phyloP scores from a whole-genome alignment of 805 yeast genomes.

The Candida wancherniae region DNA sequence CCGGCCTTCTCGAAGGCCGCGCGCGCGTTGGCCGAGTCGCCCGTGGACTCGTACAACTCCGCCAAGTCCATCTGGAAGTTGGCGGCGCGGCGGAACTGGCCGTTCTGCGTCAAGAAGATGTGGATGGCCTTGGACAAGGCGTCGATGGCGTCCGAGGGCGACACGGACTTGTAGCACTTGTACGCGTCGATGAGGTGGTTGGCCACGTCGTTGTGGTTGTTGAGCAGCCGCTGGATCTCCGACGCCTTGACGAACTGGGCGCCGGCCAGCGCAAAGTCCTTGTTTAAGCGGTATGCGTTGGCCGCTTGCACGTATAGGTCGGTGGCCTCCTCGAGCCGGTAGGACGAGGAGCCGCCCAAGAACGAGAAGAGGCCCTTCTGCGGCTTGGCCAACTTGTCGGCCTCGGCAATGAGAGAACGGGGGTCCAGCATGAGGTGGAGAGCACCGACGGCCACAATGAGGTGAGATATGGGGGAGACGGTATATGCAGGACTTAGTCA shows the following conservation, averaged over 20 bases:
- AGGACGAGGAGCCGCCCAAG: conserved; percentile 57
- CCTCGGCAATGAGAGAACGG: conserved; percentile 39
- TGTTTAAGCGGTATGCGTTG: conserved; percentile 74
- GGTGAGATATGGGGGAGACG: too few species aligned
- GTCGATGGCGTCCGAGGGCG: conserved; percentile 72
- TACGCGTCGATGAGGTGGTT: conserved; percentile 66
- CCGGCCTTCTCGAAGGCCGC: conserved; percentile 79
- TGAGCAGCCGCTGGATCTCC: conserved; percentile 66
- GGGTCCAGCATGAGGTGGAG: conserved; percentile 30
- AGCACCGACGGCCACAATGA: too few species aligned
- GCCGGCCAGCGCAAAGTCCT: conserved; percentile 74
- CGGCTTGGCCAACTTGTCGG: conserved; percentile 46
- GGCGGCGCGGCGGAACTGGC: conserved; percentile 96
- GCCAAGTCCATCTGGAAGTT: conserved; percentile 90
- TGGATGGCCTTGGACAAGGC: conserved; percentile 73
- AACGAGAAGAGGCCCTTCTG: conserved; percentile 65
- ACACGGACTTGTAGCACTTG: conserved; percentile 73
- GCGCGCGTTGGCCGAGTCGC: conserved; percentile 65
- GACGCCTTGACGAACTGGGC: conserved; percentile 83
- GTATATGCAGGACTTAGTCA: too few species aligned
- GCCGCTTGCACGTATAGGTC: conserved; percentile 91
- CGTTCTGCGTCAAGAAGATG: conserved; percentile 74
- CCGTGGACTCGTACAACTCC: conserved; percentile 70
- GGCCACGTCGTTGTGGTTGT: conserved; percentile 85
- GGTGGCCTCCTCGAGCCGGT: conserved; percentile 84